phyloP scores from a whole-genome alignment of 2,329 filamentous ascomycete genomes.

The Zymoseptoria tritici region DNA sequence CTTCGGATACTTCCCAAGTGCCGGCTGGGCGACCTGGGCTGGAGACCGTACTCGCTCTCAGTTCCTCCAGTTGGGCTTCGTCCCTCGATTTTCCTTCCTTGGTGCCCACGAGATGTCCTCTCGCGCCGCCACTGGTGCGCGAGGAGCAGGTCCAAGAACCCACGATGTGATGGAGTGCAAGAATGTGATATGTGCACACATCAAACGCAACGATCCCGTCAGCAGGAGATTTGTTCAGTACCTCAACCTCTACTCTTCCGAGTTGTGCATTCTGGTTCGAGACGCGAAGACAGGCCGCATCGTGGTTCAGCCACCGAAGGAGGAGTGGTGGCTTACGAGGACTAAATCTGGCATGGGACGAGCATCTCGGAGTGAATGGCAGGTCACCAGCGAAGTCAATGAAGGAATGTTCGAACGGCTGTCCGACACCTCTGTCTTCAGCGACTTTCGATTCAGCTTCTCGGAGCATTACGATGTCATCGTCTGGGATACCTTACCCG shows the following conservation, averaged over 20 bases:
- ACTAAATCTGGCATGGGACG: slow-evolving; percentile 35
- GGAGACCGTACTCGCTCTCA: slow-evolving; percentile 34
- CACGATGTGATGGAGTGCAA: slow-evolving; percentile 32
- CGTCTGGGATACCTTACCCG: slow-evolving; percentile 35
- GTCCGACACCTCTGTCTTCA: slow-evolving; percentile 19
- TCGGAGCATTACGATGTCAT: slow-evolving; percentile 39
- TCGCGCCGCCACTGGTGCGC: slow-evolving; percentile 18
- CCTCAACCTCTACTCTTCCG: slow-evolving; percentile 32
- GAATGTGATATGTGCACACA: slow-evolving; percentile 37
- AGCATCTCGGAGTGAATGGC: slow-evolving; percentile 34
- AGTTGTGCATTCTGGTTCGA: slow-evolving; percentile 35
- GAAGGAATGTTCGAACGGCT: slow-evolving; percentile 36
- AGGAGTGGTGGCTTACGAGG: slow-evolving; percentile 35
- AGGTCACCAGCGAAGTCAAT: slow-evolving; percentile 30
- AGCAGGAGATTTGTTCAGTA: slow-evolving; percentile 40
- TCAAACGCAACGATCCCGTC: slow-evolving; percentile 37
- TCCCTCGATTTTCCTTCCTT: slow-evolving; percentile 31
- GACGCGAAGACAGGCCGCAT: slow-evolving; percentile 35
- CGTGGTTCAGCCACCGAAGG: slow-evolving; percentile 31
- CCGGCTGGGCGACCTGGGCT: slow-evolving; percentile 39
- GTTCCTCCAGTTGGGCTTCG: slow-evolving; percentile 36
- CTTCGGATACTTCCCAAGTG: slow-evolving; percentile 43
- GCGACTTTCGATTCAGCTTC: slow-evolving; percentile 36
- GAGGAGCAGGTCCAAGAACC: slow-evolving; percentile 27
- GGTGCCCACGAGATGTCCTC: slow-evolving; percentile 25